A percentile compares a stretch with the other conserved stretches of the same genome.
Evolutionary conservation across 208 protist genomes (phyloP).

Genomic region (Novymonas esmeraldas): DNA sequence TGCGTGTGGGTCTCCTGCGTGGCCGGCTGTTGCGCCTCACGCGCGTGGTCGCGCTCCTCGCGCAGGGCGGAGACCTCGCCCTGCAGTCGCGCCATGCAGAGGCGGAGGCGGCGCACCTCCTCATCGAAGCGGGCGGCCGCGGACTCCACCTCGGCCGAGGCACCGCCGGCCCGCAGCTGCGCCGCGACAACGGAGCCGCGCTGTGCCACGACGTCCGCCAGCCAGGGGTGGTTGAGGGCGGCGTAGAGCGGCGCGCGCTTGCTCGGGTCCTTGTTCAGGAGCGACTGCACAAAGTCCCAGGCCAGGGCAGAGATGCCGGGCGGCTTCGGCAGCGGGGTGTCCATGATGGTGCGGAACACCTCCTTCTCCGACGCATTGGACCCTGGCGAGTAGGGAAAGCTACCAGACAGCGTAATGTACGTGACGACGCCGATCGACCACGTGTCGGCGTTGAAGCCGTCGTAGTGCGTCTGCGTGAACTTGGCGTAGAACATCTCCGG

Average conservation of each 20-base stretch:
- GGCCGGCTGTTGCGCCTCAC: slow-evolving; percentile 28
- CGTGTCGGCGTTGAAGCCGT: slow-evolving; percentile 95
- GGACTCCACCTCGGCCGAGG: slow-evolving; percentile 56
- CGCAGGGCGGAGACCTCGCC: slow-evolving; percentile 65
- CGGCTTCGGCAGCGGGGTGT: slow-evolving; percentile 81
- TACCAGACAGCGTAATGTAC: slow-evolving; percentile 97
- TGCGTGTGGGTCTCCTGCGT: slow-evolving; percentile 41
- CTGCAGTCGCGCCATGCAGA: slow-evolving; percentile 78
- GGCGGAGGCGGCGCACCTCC: slow-evolving; percentile 70
- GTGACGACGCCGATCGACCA: slow-evolving; percentile 97
- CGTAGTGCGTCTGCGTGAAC: slow-evolving; percentile 93
- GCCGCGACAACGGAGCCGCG: slow-evolving; percentile 76
- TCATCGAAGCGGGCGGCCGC: slow-evolving; percentile 74
- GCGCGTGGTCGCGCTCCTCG: slow-evolving; percentile 51
- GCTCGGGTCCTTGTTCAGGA: slow-evolving; percentile 91
- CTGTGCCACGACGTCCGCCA: slow-evolving; percentile 70
- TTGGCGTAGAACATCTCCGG: slow-evolving; percentile 94
- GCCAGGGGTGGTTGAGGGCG: slow-evolving; percentile 89
- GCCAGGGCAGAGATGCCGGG: slow-evolving; percentile 62
- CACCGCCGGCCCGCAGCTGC: slow-evolving; percentile 46
- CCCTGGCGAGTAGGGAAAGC: slow-evolving; percentile 95
- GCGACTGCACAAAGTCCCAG: slow-evolving; percentile 74
- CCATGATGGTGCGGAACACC: slow-evolving; percentile 92
- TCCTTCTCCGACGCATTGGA: slow-evolving; percentile 88
- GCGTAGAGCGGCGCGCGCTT: slow-evolving; percentile 89